Evolutionary conservation across 2,329 filamentous ascomycete genomes (phyloP).

Genomic region (Trichoderma semiorbis): DNA sequence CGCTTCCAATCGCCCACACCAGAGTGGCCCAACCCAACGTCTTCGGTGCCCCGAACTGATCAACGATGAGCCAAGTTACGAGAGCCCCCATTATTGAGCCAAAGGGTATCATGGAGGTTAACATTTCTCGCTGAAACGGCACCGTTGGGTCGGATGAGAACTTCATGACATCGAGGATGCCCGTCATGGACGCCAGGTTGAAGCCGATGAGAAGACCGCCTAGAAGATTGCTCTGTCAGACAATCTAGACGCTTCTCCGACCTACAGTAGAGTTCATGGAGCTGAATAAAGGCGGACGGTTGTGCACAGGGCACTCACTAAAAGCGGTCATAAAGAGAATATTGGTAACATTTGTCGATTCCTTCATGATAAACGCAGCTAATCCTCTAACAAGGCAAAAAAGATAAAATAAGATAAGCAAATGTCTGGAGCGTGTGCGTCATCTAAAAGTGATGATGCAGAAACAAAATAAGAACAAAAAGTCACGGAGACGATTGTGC

Average conservation of each 20-base stretch:
- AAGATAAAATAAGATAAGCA: not conserved
- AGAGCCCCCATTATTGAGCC: conserved; percentile 63
- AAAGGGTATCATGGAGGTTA: conserved; percentile 70
- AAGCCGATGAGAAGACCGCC: conserved; percentile 74
- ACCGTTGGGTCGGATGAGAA: conserved; percentile 62
- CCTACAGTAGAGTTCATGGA: not conserved
- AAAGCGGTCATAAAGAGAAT: not conserved
- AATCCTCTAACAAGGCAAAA: not conserved
- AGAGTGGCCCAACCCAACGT: conserved; percentile 49
- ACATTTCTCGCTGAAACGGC: conserved; percentile 60
- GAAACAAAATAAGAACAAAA: not conserved
- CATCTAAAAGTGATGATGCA: not conserved
- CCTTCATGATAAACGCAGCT: not conserved
- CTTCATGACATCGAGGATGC: conserved; percentile 61
- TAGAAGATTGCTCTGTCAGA: conserved; percentile 25
- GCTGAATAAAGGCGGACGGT: too few relatives aligned
- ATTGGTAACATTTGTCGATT: not conserved
- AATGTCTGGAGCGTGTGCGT: not conserved
- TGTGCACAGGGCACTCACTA: not conserved
- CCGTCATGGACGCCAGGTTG: conserved; percentile 73
- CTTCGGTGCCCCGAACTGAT: conserved; percentile 44
- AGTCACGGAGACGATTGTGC: not conserved
- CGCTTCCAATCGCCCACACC: conserved; percentile 49
- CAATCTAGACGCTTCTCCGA: not conserved
- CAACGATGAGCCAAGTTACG: conserved; percentile 48